A percentile compares a stretch with the other conserved stretches of the same genome.
phyloP scores from a whole-genome alignment of 495 filamentous ascomycete genomes.

The Neurospora sp. region DNA sequence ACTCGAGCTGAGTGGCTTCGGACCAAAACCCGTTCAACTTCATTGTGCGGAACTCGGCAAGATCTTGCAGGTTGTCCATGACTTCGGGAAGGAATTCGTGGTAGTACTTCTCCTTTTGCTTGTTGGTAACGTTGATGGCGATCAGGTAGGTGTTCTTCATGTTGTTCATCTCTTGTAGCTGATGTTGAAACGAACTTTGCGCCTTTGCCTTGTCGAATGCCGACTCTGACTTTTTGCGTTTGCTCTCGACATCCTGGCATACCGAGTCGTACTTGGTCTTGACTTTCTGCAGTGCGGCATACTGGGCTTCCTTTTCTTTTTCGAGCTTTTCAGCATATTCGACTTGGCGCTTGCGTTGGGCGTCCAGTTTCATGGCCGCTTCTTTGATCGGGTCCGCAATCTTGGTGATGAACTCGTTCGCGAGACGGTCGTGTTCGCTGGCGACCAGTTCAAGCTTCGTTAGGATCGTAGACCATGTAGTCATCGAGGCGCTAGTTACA shows the following conservation, averaged over 20 bases:
- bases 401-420: constrained; percentile 59
- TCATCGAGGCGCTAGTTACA: constrained; percentile 64
- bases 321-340: constrained; percentile 84
- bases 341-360: constrained; percentile 81
- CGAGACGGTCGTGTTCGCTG: constrained; percentile 78
- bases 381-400: constrained; percentile 78
- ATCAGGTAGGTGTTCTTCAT: constrained; percentile 97
- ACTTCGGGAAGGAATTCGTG: constrained; percentile 93
- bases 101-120: constrained; percentile 92
- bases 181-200: constrained; percentile 79
- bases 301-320: constrained; percentile 74
- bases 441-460: constrained; percentile 80
- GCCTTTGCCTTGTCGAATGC: constrained; percentile 85
- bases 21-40: constrained; percentile 83
- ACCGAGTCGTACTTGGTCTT: constrained; percentile 88
- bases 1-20: constrained; percentile 69
- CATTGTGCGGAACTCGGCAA: constrained; percentile 75
- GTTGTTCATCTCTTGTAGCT: constrained; percentile 89
- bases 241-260: constrained; percentile 89
- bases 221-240: constrained; percentile 87
- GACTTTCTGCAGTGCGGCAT: constrained; percentile 75
- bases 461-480: constrained; percentile 92
- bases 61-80: constrained; percentile 80
- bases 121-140: constrained; percentile 89
- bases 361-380: constrained; percentile 67